Conservation (phyloP, 1,284 basidiomycete genomes). For the Hortiboletus rubellus region DNA sequence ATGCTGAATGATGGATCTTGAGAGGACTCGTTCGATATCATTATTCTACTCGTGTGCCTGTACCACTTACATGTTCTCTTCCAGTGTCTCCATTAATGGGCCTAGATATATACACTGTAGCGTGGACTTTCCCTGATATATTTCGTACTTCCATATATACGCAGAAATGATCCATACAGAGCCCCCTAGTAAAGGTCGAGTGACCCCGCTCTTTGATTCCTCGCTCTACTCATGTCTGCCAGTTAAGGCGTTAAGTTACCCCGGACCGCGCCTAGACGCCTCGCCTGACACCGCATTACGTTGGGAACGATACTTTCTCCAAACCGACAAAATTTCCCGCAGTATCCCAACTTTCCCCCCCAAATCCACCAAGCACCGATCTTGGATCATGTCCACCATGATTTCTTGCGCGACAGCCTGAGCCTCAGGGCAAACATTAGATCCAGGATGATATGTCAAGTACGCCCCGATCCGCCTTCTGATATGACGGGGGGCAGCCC, state of each 20-base stretch:
- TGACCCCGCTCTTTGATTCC: neutral
- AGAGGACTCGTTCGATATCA: conserved; percentile 18
- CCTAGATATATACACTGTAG: conserved; percentile 15
- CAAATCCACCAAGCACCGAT: conserved; percentile 20
- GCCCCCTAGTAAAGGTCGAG: neutral
- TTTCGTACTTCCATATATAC: conserved; percentile 3
- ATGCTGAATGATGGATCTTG: conserved; percentile 12
- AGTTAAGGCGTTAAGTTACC: neutral
- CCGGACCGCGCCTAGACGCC: neutral
- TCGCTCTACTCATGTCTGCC: neutral
- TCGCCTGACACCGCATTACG: neutral
- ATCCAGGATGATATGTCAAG: conserved; percentile 21
- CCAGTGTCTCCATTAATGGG: conserved; percentile 13
- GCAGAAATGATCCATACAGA: neutral
- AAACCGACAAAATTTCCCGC: conserved; percentile 20
- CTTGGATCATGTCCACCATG: conserved; percentile 16
- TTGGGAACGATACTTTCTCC: conserved; percentile 26
- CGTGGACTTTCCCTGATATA: conserved; percentile 5
- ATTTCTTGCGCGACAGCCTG: conserved; percentile 10
- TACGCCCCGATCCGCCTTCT: conserved; percentile 11
- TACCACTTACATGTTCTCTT: conserved; percentile 22
- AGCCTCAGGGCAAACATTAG: conserved; percentile 1
- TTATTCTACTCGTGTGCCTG: conserved; percentile 25
- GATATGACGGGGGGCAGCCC: conserved; percentile 13
- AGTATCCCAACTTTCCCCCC: conserved; percentile 22